A percentile compares a stretch with the other conserved stretches of the same genome.
Conservation (phyloP, 768 basidiomycete genomes). For the Phlegmacium glaucopus region DNA sequence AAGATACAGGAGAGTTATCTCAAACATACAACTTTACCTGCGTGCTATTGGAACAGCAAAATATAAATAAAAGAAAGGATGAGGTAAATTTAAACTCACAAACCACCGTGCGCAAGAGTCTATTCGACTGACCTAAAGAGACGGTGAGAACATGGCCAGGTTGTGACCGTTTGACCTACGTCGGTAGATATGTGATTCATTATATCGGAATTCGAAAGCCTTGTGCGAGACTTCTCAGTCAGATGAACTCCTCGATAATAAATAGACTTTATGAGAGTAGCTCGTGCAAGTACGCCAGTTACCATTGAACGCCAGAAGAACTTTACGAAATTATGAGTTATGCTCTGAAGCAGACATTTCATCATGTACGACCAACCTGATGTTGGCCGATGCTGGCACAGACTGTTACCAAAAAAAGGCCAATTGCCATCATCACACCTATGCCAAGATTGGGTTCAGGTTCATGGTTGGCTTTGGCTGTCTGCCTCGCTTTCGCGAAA, state of each 20-base stretch:
- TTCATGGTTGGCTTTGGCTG: slow-evolving; percentile 33
- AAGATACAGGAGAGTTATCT: too few relatives aligned
- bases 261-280: slow-evolving; percentile 64
- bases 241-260: slow-evolving; percentile 68
- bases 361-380: slow-evolving; percentile 38
- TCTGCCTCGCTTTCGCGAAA: slow-evolving; percentile 48
- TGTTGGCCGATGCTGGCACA: slow-evolving; percentile 56
- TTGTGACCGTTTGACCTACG: slow-evolving; percentile 33
- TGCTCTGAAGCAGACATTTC: background rate
- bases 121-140: slow-evolving; percentile 46
- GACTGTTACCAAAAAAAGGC: slow-evolving; percentile 47
- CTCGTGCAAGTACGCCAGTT: slow-evolving; percentile 61
- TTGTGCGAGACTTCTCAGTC: slow-evolving; percentile 61
- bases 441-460: slow-evolving; percentile 40
- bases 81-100: slow-evolving; percentile 36
- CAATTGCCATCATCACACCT: slow-evolving; percentile 59
- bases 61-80: background rate
- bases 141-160: background rate
- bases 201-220: slow-evolving; percentile 56
- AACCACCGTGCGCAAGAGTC: slow-evolving; percentile 71
- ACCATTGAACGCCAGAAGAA: slow-evolving; percentile 73
- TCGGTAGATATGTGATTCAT: slow-evolving; percentile 66
- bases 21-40: too few relatives aligned
- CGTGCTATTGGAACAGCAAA: background rate
- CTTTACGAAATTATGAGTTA: slow-evolving; percentile 22